Base-by-base conservation (phyloP, 148 eudicot genomes). In the Chenopodium berlandieri region DNA sequence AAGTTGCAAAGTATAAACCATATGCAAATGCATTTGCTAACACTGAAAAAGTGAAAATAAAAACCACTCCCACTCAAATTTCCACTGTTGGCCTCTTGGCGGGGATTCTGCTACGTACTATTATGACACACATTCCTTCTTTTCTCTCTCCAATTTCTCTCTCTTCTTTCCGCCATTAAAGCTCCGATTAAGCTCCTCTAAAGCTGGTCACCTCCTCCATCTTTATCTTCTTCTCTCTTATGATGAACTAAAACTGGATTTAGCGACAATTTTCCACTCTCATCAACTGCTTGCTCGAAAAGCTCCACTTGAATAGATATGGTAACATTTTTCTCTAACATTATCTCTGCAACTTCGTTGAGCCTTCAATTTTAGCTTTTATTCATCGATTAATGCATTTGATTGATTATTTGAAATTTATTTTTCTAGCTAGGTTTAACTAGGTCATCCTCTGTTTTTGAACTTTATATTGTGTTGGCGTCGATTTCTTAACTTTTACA, bases 251-350 rank as follows among this genome's bases (percentile, higher is more conserved):
- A 34, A 71, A 71, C 10, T 27, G 56, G 75, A 73, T 50, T 56
- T 3, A 50, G 80, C 66, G 16, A 62, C 23, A 80, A 92, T 94
- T 97, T 94, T 94, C 80, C 91, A 91, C 91, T 94, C 98, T 60
- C 98, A 88, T 52, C 94, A 91, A 86, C 86, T 92, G 0, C 91
- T 94, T 0, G 97, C 97, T 89, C 91, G 94, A 16, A 94, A 94
- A 88, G 94, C 91, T 82, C 94, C 99, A 0, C 90, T 96, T 12
- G 99, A 98, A 3, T 98, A 96, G 77, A 94, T 96, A 88, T 96
- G 99, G 99, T 96, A 76, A 69, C 6, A 14, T 2, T 22, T 8
- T 2, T 47, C 68, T 14, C 74, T 64, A 17, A 22, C 46, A 20
- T 31, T 78, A n/a, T 14, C 50, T 52, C 64, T 79, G 25, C 17